Conservation (phyloP, 768 basidiomycete genomes). For the Boletus insuetus region DNA sequence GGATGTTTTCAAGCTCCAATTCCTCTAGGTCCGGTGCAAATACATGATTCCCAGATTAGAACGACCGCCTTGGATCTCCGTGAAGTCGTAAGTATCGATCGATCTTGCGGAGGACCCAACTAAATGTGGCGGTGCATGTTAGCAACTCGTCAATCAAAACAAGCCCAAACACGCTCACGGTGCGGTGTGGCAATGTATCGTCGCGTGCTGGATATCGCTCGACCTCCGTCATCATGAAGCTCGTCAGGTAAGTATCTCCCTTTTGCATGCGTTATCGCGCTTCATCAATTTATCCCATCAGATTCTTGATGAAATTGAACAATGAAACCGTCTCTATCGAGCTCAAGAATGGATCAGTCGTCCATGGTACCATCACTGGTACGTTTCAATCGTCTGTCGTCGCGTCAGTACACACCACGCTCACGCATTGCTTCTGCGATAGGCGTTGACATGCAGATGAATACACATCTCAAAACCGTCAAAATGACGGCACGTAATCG, state of each 20-base stretch:
- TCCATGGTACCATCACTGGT: conserved; percentile 98
- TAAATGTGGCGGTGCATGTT: no score
- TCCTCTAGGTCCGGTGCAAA: no score
- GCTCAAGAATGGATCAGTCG: conserved; percentile 93
- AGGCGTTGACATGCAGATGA: conserved; percentile 99
- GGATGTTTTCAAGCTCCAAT: no score
- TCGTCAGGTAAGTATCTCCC: conserved; percentile 59
- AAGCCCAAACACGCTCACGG: conserved; percentile 22
- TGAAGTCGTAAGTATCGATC: no score
- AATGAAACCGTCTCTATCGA: conserved; percentile 99
- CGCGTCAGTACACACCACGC: not conserved
- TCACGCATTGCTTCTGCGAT: conserved; percentile 7
- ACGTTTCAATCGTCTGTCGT: conserved; percentile 22
- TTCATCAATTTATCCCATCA: conserved; percentile 31
- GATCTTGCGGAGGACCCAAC: no score
- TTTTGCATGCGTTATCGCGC: conserved; percentile 1
- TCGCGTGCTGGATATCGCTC: conserved; percentile 19
- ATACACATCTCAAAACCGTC: conserved; percentile 96
- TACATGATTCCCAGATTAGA: not conserved
- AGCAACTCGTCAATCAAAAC: conserved; percentile 8
- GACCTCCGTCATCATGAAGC: conserved; percentile 61
- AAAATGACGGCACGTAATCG: conserved; percentile 94
- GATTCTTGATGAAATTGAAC: conserved; percentile 99
- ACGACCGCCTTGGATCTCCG: no score
- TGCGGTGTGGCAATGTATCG: conserved; percentile 14